These are phyloP conservation scores for Talaromyces marneffei DNA, from an alignment of 2,329 filamentous ascomycete species.

Conservation along the genomic window DNA sequence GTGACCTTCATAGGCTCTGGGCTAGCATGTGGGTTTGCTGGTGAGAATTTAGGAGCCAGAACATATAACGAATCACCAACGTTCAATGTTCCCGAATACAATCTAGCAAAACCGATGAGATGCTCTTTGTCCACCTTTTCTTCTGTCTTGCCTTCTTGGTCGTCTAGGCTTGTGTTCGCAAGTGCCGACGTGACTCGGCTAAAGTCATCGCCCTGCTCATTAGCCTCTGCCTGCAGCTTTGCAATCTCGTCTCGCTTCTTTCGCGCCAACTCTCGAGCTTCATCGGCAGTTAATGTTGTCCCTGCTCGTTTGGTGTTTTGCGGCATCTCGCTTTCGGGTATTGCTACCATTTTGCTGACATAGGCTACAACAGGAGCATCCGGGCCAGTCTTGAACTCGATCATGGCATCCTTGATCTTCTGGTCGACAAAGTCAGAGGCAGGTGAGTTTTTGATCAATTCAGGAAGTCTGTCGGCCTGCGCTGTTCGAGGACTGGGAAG, in stretches of 20 bases:
- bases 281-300: slow-evolving; percentile 71
- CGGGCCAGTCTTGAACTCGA: slow-evolving; percentile 64
- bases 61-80: slow-evolving; percentile 91
- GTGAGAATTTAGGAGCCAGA: slow-evolving; percentile 86
- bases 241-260: slow-evolving; percentile 87
- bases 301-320: slow-evolving; percentile 70
- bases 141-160: slow-evolving; percentile 48
- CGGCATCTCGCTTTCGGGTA: slow-evolving; percentile 86
- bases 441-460: slow-evolving; percentile 72
- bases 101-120: slow-evolving; percentile 86
- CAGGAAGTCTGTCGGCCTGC: slow-evolving; percentile 73
- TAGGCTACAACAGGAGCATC: slow-evolving; percentile 83
- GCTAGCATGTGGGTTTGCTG: slow-evolving; percentile 63
- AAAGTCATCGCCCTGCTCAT: slow-evolving; percentile 43
- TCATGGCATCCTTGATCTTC: slow-evolving; percentile 71
- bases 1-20: slow-evolving; percentile 76
- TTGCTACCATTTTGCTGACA: slow-evolving; percentile 96
- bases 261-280: slow-evolving; percentile 79
- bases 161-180: slow-evolving; percentile 54
- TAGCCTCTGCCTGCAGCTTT: slow-evolving; percentile 61
- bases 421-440: slow-evolving; percentile 66
- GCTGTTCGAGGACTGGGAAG: slow-evolving; percentile 77
- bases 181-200: slow-evolving; percentile 57
- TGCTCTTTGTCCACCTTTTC: slow-evolving; percentile 71
- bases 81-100: slow-evolving; percentile 84